phyloP scores from a whole-genome alignment of 352 stramenopile species.

The Pythium biforme region DNA sequence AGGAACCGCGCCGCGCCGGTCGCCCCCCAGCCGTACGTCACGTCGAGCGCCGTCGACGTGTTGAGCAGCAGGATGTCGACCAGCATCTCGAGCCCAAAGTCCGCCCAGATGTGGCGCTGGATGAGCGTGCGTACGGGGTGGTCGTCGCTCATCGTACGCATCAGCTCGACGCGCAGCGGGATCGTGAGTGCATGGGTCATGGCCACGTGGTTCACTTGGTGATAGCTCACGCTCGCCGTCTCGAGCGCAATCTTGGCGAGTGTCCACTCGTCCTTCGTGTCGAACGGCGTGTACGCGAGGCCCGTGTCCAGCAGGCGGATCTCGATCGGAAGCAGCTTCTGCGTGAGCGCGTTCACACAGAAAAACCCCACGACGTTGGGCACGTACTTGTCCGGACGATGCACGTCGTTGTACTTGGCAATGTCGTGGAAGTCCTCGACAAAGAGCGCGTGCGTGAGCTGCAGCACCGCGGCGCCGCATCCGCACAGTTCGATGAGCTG shows the following conservation, averaged over 20 bases:
- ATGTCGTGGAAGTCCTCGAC: constrained; percentile 14
- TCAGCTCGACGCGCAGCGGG: constrained; percentile 42
- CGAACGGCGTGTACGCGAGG: constrained; percentile 19
- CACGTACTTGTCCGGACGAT: constrained; percentile 13
- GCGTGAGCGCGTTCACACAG: not conserved
- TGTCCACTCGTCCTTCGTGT: constrained; percentile 19
- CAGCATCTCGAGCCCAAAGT: constrained; percentile 43
- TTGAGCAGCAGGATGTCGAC: constrained; percentile 40
- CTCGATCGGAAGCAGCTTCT: constrained; percentile 18
- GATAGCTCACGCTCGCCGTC: constrained; percentile 10
- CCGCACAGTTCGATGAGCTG: constrained; percentile 9
- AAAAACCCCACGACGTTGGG: constrained; percentile 20
- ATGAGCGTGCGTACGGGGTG: constrained; percentile 30
- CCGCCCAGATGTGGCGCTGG: constrained; percentile 33
- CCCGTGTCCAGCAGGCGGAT: constrained; percentile 20
- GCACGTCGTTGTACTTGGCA: constrained; percentile 18
- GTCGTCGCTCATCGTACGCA: constrained; percentile 27
- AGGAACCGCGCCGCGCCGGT: constrained; percentile 35
- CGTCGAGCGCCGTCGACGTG: constrained; percentile 38
- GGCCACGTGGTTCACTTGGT: constrained; percentile 21
- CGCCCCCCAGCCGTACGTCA: constrained; percentile 47
- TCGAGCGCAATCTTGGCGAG: constrained; percentile 26
- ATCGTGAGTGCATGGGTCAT: constrained; percentile 29
- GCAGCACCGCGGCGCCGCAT: not conserved
- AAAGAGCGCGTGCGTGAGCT: constrained; percentile 4